A percentile compares a stretch with the other conserved stretches of the same genome.
phyloP scores from a whole-genome alignment of 352 stramenopile genomes.

The Porosira glacialis region DNA sequence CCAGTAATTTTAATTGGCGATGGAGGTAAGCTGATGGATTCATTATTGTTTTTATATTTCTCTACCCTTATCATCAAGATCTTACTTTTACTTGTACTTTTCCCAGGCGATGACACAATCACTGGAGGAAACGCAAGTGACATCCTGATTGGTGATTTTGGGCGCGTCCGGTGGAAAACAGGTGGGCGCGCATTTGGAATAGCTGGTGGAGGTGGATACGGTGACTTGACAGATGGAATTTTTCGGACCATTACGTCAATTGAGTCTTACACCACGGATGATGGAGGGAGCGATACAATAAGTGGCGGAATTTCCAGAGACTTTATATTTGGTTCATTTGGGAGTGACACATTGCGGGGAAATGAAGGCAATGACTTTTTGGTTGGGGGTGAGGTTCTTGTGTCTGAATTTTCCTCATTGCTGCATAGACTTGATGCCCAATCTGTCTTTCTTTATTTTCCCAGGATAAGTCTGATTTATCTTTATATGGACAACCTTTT shows the following conservation, averaged over 20 bases:
- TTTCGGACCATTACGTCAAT: conserved; percentile 20
- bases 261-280: neutral
- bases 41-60: too few species aligned
- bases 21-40: too few species aligned
- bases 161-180: conserved; percentile 31
- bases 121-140: conserved; percentile 27
- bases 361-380: conserved; percentile 29
- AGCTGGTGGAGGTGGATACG: conserved; percentile 44
- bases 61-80: too few species aligned
- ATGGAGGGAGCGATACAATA: neutral
- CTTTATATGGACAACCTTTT: too few species aligned
- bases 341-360: conserved; percentile 32
- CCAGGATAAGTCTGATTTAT: too few species aligned
- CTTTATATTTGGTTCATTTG: too few species aligned
- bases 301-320: too few species aligned
- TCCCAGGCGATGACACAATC: conserved; percentile 39
- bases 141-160: conserved; percentile 53
- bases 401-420: too few species aligned
- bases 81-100: too few species aligned
- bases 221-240: conserved; percentile 45
- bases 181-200: conserved; percentile 22
- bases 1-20: conserved; percentile 52
- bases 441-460: too few species aligned
- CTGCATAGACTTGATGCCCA: too few species aligned
- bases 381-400: conserved; percentile 20